Evolutionary conservation across 179 eudicot species (phyloP).

Genomic region (Silene vulgaris): DNA sequence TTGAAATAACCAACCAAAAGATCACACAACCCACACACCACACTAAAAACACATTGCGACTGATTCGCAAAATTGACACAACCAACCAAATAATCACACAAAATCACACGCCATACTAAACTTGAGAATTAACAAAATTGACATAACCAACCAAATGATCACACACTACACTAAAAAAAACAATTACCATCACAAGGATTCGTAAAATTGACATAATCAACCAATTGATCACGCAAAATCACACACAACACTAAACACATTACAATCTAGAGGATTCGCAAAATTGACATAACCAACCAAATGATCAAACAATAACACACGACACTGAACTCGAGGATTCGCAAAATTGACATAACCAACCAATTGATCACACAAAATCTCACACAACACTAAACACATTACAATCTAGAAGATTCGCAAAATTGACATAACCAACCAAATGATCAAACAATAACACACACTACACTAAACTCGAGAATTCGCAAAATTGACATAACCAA

Average conservation of each 20-base stretch:
- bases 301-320: not conserved
- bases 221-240: not conserved
- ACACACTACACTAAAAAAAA: not conserved
- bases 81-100: not conserved
- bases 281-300: not conserved
- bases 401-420: not conserved
- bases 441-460: not conserved
- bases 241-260: not conserved
- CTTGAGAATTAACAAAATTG: not conserved
- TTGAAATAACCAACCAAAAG: not conserved
- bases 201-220: not conserved
- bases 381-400: not conserved
- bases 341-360: not conserved
- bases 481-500: too few species aligned
- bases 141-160: not conserved
- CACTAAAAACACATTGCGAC: not conserved
- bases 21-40: not conserved
- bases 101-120: not conserved
- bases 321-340: not conserved
- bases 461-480: not conserved
- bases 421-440: not conserved
- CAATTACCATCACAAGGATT: not conserved
- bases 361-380: not conserved
- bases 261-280: not conserved
- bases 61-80: not conserved